These are phyloP conservation scores for Ensete ventricosum DNA, from an alignment of 176 grass and related monocot species.

Conservation along the genomic window DNA sequence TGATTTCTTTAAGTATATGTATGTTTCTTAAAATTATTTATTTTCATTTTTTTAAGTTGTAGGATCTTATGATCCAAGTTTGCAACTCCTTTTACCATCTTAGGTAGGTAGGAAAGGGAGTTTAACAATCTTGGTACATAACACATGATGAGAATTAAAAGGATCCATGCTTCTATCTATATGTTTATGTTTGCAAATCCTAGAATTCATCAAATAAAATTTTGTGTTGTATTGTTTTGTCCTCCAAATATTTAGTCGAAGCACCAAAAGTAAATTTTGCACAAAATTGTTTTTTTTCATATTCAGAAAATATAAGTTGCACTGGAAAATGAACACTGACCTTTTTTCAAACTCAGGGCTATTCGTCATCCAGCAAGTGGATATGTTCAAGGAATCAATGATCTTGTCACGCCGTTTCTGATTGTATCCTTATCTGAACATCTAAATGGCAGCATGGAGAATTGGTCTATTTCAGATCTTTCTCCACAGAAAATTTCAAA, in stretches of 20 bases:
- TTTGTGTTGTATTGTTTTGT: not conserved
- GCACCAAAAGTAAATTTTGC: not conserved
- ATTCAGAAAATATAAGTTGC: not conserved
- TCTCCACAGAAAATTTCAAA: constrained; percentile 59
- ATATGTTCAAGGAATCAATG: constrained; percentile 99
- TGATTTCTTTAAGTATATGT: too few relatives aligned
- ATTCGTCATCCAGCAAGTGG: constrained; percentile 95
- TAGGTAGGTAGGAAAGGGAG: too few relatives aligned
- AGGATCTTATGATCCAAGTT: too few relatives aligned
- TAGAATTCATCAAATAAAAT: not conserved
- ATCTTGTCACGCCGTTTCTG: constrained; percentile 84
- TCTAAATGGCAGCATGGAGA: constrained; percentile 75
- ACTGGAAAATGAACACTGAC: not conserved
- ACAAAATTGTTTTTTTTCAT: not conserved
- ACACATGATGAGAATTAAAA: too few relatives aligned
- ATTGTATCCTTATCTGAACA: constrained; percentile 91
- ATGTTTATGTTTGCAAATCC: not conserved
- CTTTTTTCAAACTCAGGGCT: constrained; percentile 42
- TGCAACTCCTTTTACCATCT: too few relatives aligned
- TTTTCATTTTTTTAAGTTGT: too few relatives aligned
- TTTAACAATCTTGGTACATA: too few relatives aligned
- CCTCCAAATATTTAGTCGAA: not conserved
- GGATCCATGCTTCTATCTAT: not conserved
- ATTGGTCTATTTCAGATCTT: constrained; percentile 65
- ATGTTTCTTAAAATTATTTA: too few relatives aligned